phyloP scores from a whole-genome alignment of 768 basidiomycete species.

The Leucosporidium yakuticum region DNA sequence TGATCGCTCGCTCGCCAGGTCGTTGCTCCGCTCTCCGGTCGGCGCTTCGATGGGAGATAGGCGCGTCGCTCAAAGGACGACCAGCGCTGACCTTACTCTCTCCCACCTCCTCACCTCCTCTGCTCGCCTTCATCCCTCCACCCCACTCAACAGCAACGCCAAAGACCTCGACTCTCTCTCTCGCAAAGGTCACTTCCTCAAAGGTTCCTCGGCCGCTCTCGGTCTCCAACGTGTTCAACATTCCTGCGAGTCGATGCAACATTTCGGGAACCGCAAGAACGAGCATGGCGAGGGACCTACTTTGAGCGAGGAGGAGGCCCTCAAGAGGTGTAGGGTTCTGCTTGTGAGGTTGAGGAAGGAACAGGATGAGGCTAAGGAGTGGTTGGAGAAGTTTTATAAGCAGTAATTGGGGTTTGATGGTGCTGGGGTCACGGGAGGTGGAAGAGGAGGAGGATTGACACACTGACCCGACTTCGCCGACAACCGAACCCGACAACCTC shows the following conservation, averaged over 20 bases:
- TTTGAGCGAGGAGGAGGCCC: conserved; percentile 40
- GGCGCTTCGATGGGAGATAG: too few species aligned
- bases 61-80: too few species aligned
- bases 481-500: too few species aligned
- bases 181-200: conserved; percentile 83
- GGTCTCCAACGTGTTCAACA: conserved; percentile 74
- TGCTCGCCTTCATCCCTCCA: conserved; percentile 2
- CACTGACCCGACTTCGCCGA: too few species aligned
- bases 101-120: background rate
- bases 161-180: conserved; percentile 63
- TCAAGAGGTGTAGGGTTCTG: conserved; percentile 53
- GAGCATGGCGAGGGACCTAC: conserved; percentile 43
- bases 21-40: too few species aligned
- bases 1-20: conserved; percentile 12
- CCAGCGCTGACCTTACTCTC: background rate
- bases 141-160: conserved; percentile 19
- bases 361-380: conserved; percentile 61
- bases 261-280: conserved; percentile 67
- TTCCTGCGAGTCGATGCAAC: conserved; percentile 85
- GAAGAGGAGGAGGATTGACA: background rate
- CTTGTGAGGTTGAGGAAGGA: conserved; percentile 61
- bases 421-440: background rate
- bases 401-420: conserved; percentile 2
- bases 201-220: conserved; percentile 91
- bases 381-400: conserved; percentile 56